These are phyloP conservation scores for Pilobolus umbonatus DNA, from an alignment of 192 early-diverging fungal species.

Conservation along the genomic window DNA sequence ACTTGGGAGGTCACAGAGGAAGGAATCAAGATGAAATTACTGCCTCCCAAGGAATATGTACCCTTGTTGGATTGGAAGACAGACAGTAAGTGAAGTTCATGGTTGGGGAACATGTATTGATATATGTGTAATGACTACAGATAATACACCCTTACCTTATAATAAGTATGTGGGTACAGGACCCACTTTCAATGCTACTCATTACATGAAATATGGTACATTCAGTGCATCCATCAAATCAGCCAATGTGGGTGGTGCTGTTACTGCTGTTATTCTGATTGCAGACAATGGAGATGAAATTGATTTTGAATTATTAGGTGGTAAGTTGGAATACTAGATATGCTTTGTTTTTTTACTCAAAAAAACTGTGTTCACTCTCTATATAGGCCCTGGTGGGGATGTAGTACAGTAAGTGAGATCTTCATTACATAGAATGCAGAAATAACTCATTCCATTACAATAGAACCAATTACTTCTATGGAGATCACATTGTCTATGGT, in stretches of 20 bases:
- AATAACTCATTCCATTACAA: background rate
- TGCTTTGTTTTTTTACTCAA: background rate
- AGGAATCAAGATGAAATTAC: conserved; percentile 6
- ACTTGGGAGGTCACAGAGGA: background rate
- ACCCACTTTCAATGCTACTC: conserved; percentile 11
- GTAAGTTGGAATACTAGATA: conserved; percentile 3
- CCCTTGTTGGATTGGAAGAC: background rate
- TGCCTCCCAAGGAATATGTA: conserved; percentile 9
- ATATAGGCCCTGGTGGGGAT: background rate
- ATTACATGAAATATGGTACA: conserved; percentile 35
- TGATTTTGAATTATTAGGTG: conserved; percentile 46
- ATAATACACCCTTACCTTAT: conserved; percentile 17
- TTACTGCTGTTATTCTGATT: conserved; percentile 36
- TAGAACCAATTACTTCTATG: conserved; percentile 30
- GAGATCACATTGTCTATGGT: conserved; percentile 13
- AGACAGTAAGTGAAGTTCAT: background rate
- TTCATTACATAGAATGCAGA: too few relatives aligned
- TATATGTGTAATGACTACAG: too few relatives aligned
- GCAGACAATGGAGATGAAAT: conserved; percentile 46
- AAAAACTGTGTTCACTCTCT: background rate
- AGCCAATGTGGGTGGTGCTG: conserved; percentile 26
- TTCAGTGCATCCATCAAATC: conserved; percentile 38
- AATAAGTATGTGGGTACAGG: conserved; percentile 12
- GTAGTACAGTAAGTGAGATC: conserved; percentile 8
- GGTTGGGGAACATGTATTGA: too few relatives aligned